phyloP scores from a whole-genome alignment of 2,329 filamentous ascomycete species.

The Furcasterigmium sp. region DNA sequence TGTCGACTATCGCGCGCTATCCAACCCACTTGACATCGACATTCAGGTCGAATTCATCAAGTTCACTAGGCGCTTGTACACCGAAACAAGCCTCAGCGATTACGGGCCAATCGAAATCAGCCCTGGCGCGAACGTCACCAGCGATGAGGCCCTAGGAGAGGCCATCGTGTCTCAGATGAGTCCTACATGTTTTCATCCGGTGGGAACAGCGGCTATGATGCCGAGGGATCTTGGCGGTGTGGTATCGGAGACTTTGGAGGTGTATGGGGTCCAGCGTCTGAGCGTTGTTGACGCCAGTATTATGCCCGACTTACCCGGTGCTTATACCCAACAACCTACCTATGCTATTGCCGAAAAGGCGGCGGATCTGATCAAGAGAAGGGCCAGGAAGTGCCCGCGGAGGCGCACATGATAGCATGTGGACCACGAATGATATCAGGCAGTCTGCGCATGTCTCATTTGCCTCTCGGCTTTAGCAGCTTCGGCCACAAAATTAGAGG shows the following conservation, averaged over 20 bases:
- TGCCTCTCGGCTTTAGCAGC: no score
- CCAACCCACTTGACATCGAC: conserved; percentile 21
- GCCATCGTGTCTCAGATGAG: conserved; percentile 9
- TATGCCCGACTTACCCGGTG: conserved; percentile 11
- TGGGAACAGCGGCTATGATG: conserved; percentile 10
- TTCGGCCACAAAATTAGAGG: no score
- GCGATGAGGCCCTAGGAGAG: conserved; percentile 7
- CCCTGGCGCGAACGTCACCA: conserved; percentile 9
- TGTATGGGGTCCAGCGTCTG: conserved; percentile 7
- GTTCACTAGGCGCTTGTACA: conserved; percentile 24
- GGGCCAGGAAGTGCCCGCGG: not conserved
- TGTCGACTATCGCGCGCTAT: conserved; percentile 19
- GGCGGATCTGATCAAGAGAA: conserved; percentile 4
- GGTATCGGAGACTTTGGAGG: conserved; percentile 12
- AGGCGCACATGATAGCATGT: no score
- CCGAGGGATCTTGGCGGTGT: conserved; percentile 12
- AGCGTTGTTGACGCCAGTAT: conserved; percentile 12
- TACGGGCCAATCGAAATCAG: conserved; percentile 24
- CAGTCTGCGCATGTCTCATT: no score
- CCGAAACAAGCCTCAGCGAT: conserved; percentile 26
- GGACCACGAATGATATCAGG: no score
- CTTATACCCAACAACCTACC: conserved; percentile 13
- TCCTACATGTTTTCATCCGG: conserved; percentile 10
- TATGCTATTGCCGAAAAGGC: conserved; percentile 11
- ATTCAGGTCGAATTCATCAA: conserved; percentile 17